phyloP scores from a whole-genome alignment of 225 moss, liverwort and hornwort species.

The Climacium dendroides region DNA sequence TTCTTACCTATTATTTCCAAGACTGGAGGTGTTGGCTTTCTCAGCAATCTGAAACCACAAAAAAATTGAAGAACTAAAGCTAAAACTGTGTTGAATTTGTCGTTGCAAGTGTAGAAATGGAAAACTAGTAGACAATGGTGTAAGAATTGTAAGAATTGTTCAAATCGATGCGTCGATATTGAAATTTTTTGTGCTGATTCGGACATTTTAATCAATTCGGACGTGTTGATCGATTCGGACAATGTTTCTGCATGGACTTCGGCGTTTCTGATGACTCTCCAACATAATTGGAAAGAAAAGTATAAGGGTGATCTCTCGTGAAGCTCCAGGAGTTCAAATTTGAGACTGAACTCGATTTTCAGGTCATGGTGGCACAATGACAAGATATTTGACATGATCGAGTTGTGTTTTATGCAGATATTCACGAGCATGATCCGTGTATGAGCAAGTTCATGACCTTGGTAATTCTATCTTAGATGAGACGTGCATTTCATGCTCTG shows the following conservation, averaged over 20 bases:
- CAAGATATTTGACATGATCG: neutral
- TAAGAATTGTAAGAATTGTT: too few species aligned
- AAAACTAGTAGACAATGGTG: too few species aligned
- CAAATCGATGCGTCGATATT: too few species aligned
- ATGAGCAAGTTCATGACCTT: neutral
- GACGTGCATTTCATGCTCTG: neutral
- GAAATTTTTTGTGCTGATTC: too few species aligned
- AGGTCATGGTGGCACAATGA: neutral
- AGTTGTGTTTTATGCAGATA: too few species aligned
- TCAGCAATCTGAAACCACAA: neutral
- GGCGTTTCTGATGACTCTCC: neutral
- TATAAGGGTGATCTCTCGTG: neutral
- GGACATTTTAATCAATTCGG: too few species aligned
- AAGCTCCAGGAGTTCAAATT: neutral
- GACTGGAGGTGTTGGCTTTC: neutral
- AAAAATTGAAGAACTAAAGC: too few species aligned
- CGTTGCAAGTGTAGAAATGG: too few species aligned
- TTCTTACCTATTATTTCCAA: neutral
- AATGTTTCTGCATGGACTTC: neutral
- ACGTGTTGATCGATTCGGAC: neutral
- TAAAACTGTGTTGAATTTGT: too few species aligned
- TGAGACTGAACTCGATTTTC: neutral
- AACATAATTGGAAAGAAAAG: neutral
- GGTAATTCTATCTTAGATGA: neutral
- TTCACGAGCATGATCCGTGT: too few species aligned